Base-by-base conservation (phyloP, 2,329 filamentous ascomycete genomes). In the Claviceps capensis region DNA sequence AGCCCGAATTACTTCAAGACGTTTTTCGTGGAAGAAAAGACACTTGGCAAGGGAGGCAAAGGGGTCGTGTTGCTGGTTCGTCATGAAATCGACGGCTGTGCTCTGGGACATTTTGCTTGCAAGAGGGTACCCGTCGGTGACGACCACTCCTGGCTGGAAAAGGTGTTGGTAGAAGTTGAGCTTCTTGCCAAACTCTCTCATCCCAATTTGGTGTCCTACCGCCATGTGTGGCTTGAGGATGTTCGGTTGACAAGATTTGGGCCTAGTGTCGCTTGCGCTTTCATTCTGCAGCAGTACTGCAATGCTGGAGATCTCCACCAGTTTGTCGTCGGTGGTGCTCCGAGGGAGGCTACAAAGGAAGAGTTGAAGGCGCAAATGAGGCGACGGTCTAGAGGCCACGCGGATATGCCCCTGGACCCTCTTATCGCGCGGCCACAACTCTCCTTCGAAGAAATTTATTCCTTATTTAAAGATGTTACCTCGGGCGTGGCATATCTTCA, bases 241-340 rank as follows among this genome's bases (percentile, higher is more conserved):
- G 83, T 85, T 50, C 81, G 85, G 58, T 79, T 95, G 50, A 91
- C 79, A 56, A 83, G 80, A 1, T 98, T 98, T 65, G 86, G 89
- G 0, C 93, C 94, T 0, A 88, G 82, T 51, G 89, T 98, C 1
- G 89, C 89, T 11, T 97, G 91, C 61, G 89, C 91, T 4, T 98
- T 95, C 65, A 98, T 98, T 53, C 76, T 98, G 7, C 93, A 98
- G 64, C 90, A 98, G 63, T 98, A 95, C 62, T 98, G 94, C 71
- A 97, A 98, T 64, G 78, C 83, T 1, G 93, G 93, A 16, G 93
- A 98, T 63, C 74, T 98, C 17, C 84, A 95, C 54, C 82, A 85
- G 56, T 94, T 95, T 63, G 81, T 98, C 16, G 73, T 90, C n/a
- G 83, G 85, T 6, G 78, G 82, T 5, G 70, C 72, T 23, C 74